Conservation (phyloP, 805 yeast genomes). For the Kazachstania bromeliacearum region DNA sequence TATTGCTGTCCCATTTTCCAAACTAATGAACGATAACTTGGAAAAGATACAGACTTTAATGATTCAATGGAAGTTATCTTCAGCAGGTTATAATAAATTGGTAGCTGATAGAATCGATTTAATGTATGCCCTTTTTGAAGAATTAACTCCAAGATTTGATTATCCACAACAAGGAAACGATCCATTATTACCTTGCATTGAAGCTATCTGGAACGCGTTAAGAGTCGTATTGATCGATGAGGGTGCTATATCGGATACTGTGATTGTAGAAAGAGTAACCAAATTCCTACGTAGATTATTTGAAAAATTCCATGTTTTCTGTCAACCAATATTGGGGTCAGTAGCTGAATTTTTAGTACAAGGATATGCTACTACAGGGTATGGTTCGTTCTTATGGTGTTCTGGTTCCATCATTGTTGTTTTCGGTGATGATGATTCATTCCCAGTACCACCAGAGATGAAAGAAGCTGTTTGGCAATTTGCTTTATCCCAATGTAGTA, state of each 20-base stretch:
- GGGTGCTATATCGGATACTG: slow-evolving; percentile 16
- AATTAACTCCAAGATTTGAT: slow-evolving; percentile 23
- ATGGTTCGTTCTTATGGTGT: slow-evolving; percentile 85
- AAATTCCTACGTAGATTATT: slow-evolving; percentile 59
- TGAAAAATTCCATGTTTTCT: slow-evolving; percentile 35
- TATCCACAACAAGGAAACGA: slow-evolving; percentile 25
- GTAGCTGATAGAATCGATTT: slow-evolving; percentile 67
- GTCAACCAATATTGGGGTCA: slow-evolving; percentile 46
- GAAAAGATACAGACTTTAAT: slow-evolving; percentile 18
- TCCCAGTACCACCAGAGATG: slow-evolving; percentile 31
- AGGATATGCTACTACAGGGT: slow-evolving; percentile 60
- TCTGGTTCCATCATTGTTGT: slow-evolving; percentile 75
- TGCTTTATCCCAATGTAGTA: slow-evolving; percentile 53
- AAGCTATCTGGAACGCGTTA: slow-evolving; percentile 20
- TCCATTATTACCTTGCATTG: slow-evolving; percentile 23
- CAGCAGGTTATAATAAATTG: slow-evolving; percentile 30
- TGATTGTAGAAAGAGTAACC: slow-evolving; percentile 56
- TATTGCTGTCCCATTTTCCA: slow-evolving; percentile 53
- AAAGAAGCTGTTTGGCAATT: slow-evolving; percentile 64
- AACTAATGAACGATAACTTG: slow-evolving; percentile 49
- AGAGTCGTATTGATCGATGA: slow-evolving; percentile 17
- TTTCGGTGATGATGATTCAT: slow-evolving; percentile 45
- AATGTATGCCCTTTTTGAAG: slow-evolving; percentile 27
- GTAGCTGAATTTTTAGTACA: slow-evolving; percentile 57
- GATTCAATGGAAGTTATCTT: slow-evolving; percentile 18